Conservation (phyloP, 139 green algal species). For the Micractinium sp. region DNA sequence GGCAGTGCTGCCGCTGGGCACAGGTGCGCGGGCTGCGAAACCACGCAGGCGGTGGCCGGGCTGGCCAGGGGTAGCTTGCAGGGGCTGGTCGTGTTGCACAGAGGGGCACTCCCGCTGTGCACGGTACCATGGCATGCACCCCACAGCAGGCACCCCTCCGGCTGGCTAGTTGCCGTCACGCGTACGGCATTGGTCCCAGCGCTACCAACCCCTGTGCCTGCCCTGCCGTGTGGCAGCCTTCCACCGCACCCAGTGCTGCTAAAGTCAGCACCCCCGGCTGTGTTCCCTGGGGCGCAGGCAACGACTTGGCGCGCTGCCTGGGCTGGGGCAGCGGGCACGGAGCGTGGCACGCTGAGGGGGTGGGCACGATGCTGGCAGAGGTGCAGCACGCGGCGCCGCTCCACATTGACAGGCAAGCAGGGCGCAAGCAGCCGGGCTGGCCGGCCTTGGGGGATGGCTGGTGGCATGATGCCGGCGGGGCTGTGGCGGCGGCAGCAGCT, state of each 20-base stretch:
- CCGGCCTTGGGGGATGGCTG: too few species aligned
- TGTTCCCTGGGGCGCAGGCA: slow-evolving; percentile 48
- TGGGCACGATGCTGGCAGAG: slow-evolving; percentile 61
- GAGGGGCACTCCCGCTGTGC: too few species aligned
- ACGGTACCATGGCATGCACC: too few species aligned
- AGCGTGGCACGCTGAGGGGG: slow-evolving; percentile 36
- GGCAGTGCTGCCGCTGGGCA: slow-evolving; percentile 83
- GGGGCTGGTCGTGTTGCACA: too few species aligned
- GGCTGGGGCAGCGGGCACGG: slow-evolving; percentile 76
- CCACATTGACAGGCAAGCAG: slow-evolving; percentile 77
- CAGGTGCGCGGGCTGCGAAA: slow-evolving; percentile 35
- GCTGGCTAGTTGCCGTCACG: too few species aligned
- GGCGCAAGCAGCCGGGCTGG: neutral
- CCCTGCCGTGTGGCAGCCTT: neutral
- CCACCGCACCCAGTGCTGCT: neutral
- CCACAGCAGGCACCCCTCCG: too few species aligned
- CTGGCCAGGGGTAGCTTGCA: too few species aligned
- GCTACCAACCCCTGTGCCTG: neutral
- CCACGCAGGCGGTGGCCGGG: too few species aligned
- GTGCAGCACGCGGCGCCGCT: slow-evolving; percentile 59
- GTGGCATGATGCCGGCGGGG: neutral
- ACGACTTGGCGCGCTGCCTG: slow-evolving; percentile 87
- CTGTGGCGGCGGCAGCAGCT: neutral
- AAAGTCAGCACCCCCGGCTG: neutral
- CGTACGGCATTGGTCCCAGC: too few species aligned